Evolutionary conservation across 1,139 yeast genomes (phyloP).

Genomic region (Kodamaea plutei): DNA sequence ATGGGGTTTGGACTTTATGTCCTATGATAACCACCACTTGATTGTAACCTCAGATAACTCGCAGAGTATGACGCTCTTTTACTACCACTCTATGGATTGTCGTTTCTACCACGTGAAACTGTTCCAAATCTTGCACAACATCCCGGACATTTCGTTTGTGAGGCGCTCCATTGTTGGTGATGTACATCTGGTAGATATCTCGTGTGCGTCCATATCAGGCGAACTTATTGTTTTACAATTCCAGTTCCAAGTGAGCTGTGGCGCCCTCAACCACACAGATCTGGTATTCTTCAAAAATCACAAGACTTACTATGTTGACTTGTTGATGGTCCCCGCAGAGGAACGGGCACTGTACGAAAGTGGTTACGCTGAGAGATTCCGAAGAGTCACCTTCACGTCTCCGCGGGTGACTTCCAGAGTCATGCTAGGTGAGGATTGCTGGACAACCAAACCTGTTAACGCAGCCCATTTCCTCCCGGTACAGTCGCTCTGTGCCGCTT

Average conservation of each 20-base stretch:
- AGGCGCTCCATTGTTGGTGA: constrained; percentile 14
- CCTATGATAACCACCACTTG: constrained; percentile 26
- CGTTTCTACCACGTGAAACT: constrained; percentile 34
- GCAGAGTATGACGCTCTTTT: constrained; percentile 41
- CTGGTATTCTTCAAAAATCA: constrained; percentile 13
- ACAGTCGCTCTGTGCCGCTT: constrained; percentile 40
- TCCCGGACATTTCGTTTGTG: constrained; percentile 53
- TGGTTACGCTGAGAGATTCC: constrained; percentile 13
- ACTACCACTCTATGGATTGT: constrained; percentile 24
- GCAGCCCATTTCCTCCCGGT: constrained; percentile 47
- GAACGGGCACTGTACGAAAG: constrained; percentile 11
- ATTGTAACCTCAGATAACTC: constrained; percentile 59
- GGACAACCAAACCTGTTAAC: constrained; percentile 49
- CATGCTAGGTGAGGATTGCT: constrained; percentile 47
- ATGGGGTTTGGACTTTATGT: constrained; percentile 59
- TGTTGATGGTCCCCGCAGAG: constrained; percentile 24
- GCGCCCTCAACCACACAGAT: constrained; percentile 26
- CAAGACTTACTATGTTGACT: constrained; percentile 25
- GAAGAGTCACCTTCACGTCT: constrained; percentile 19
- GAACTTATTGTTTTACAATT: constrained; percentile 43
- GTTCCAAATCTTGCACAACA: constrained; percentile 49
- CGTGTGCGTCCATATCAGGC: constrained; percentile 48
- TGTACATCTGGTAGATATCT: constrained; percentile 20
- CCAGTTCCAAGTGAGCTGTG: constrained; percentile 21
- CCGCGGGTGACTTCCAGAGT: constrained; percentile 28